Evolutionary conservation across 108 stramenopile species (phyloP), one percentile per base, ranked within the genome.

Genomic region (Stephanodiscus triporus): DNA sequence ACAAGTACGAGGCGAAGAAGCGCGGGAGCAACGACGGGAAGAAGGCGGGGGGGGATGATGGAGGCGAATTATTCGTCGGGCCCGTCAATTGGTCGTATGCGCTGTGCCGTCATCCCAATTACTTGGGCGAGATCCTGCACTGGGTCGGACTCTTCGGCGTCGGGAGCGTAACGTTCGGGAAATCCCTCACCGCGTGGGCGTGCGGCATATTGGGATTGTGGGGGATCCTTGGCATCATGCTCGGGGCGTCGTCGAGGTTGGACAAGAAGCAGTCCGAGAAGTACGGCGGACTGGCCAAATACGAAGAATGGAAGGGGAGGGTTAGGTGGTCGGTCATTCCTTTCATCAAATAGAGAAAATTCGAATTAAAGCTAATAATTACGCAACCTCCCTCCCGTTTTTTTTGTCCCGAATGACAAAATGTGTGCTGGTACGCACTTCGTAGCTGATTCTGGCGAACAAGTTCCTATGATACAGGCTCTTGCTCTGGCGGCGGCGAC

Each of bases 51-150:
- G 22, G 24, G 23, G 23, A 53, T 6, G 24, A n/a, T 20, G 20
- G 7, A 6, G 36, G 9, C n/a, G 20, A 14, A 24, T n/a, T n/a
- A 17, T 80, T 80, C 64, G 55, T 65, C 6, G 80, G 80, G 16
- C 80, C 80, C 5, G 62, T 73, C 13, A 70, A 63, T 6, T 76
- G 75, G 75, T 50, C 88, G 61, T 91, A 89, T 73, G 53, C 63
- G n/a, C 38, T 87, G 2, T 81, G 71, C 29, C 80, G 91, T 9
- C 91, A 92, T 76, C 91, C 91, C 32, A 92, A 92, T 40, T 92
- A 89, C 50, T 62, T 84, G 20, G 91, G 86, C 0, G 91, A 92
- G 68, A 79, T 90, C 1, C 48, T 89, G 37, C 88, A 86, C 82
- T 92, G 91, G 91, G 36, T 83, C 11, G 91, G 91, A 10, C 27